Conservation (phyloP, 2,329 filamentous ascomycete species). For the Trichoderma atrobrunneum region DNA sequence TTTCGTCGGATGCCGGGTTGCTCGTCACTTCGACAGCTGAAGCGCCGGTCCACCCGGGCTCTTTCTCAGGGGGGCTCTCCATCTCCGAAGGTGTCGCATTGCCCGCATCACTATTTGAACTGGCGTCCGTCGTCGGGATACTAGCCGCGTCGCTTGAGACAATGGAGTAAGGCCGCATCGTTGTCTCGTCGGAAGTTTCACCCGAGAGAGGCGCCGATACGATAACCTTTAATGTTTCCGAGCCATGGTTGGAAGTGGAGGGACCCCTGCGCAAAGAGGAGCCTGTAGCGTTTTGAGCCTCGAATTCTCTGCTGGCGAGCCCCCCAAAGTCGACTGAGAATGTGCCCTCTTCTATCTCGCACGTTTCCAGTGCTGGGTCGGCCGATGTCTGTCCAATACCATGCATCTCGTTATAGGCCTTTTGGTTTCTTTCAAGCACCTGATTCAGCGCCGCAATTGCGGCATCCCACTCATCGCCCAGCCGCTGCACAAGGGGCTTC, state of each 20-base stretch:
- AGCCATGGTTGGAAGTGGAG: constrained; percentile 4
- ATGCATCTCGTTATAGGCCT: constrained; percentile 27
- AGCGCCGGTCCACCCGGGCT: constrained; percentile 28
- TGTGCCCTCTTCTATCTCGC: constrained; percentile 14
- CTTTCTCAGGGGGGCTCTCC: constrained; percentile 29
- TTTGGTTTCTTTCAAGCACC: constrained; percentile 38
- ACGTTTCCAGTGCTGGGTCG: constrained; percentile 22
- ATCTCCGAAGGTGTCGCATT: constrained; percentile 39
- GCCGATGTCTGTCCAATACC: neutral
- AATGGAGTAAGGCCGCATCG: constrained; percentile 24
- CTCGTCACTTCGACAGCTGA: constrained; percentile 21
- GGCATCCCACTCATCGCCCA: constrained; percentile 41
- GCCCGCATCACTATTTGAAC: constrained; percentile 26
- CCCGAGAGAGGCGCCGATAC: constrained; percentile 9
- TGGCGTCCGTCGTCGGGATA: constrained; percentile 36
- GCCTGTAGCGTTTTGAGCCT: constrained; percentile 28
- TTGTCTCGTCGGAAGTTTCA: neutral
- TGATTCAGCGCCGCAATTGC: constrained; percentile 33
- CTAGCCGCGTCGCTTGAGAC: constrained; percentile 37
- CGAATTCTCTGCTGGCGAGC: constrained; percentile 33
- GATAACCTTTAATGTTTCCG: constrained; percentile 17
- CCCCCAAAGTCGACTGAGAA: constrained; percentile 38
- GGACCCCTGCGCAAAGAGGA: constrained; percentile 1
- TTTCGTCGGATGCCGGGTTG: constrained; percentile 29
- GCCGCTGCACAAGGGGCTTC: constrained; percentile 35